Conservation (phyloP, 257 asterid genomes). For the Lycium barbarum region DNA sequence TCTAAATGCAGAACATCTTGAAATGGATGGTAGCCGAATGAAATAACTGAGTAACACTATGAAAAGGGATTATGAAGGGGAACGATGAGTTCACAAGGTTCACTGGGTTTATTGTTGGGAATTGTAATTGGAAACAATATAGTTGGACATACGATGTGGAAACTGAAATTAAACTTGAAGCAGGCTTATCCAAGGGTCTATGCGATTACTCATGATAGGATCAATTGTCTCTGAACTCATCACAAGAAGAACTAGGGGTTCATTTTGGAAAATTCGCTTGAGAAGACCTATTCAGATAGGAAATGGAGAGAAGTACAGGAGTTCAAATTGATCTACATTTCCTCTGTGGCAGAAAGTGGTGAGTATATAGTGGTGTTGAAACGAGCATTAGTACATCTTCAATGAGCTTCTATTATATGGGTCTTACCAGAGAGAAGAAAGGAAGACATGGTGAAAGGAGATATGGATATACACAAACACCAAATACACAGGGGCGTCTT, state of each 20-base stretch:
- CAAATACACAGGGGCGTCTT: neutral
- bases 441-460: neutral
- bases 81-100: neutral
- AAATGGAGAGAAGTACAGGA: neutral
- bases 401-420: neutral
- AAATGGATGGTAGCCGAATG: neutral
- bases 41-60: neutral
- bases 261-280: neutral
- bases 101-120: neutral
- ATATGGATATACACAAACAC: neutral
- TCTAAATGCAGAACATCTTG: neutral
- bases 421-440: neutral
- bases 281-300: neutral
- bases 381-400: neutral
- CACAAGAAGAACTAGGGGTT: neutral
- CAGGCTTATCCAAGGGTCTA: neutral
- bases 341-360: neutral
- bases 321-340: neutral
- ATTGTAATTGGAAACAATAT: neutral
- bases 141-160: neutral
- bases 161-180: neutral
- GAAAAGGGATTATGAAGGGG: constrained; percentile 4
- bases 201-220: neutral
- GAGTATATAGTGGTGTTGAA: neutral
- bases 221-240: neutral